Evolutionary conservation across 2,329 filamentous ascomycete species (phyloP).

Genomic region (Diaporthe citri): DNA sequence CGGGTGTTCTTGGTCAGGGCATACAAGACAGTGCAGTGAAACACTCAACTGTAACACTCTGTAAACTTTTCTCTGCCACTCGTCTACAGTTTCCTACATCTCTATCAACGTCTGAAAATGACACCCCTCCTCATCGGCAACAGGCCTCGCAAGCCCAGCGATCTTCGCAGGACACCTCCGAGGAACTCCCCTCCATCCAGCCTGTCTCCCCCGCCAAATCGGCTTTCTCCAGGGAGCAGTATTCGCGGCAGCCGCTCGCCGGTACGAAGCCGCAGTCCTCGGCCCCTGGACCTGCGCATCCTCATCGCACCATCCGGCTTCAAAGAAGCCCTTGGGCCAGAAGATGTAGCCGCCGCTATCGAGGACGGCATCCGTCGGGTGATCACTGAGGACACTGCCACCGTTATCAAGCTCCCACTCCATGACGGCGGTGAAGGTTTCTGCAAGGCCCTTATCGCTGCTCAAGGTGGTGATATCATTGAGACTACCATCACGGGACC

Average conservation of each 20-base stretch:
- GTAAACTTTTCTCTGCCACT: background rate
- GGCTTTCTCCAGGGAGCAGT: constrained; percentile 4
- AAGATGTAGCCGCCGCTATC: constrained; percentile 63
- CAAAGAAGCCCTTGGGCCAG: constrained; percentile 64
- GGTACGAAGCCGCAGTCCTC: constrained; percentile 13
- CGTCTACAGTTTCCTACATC: background rate
- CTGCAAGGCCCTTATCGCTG: constrained; percentile 58
- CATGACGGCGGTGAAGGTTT: constrained; percentile 68
- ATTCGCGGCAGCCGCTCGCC: constrained; percentile 19
- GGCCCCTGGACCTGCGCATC: constrained; percentile 52
- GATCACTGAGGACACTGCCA: constrained; percentile 51
- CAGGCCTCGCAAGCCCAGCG: background rate
- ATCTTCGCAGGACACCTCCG: constrained; percentile 1
- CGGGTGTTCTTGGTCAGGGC: background rate
- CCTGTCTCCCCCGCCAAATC: constrained; percentile 15
- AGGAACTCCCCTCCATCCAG: constrained; percentile 16
- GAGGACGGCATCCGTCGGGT: constrained; percentile 60
- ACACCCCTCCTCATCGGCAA: background rate
- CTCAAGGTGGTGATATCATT: constrained; percentile 56
- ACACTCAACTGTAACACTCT: background rate
- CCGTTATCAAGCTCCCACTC: constrained; percentile 61
- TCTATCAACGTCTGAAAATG: background rate
- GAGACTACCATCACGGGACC: constrained; percentile 58
- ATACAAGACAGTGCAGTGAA: background rate
- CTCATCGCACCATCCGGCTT: constrained; percentile 66